Conservation (phyloP, 257 asterid species). For the Lavandula angustifolia region DNA sequence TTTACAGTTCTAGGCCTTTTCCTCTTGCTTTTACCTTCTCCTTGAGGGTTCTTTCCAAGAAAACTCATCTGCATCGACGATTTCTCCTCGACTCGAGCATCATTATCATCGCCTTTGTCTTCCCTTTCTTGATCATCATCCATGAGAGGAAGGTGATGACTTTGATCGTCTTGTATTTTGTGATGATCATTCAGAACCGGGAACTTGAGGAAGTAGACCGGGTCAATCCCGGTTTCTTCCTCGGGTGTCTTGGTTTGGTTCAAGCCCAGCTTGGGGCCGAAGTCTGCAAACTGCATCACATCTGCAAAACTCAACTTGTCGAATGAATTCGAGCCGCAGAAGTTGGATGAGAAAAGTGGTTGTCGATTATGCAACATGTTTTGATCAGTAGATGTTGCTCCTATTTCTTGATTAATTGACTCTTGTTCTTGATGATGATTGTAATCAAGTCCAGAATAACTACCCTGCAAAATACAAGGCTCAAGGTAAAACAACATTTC, state of each 20-base stretch:
- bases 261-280: constrained; percentile 64
- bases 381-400: constrained; percentile 38
- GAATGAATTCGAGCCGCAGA: constrained; percentile 50
- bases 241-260: constrained; percentile 50
- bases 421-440: constrained; percentile 33
- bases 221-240: constrained; percentile 65
- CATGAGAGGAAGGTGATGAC: constrained; percentile 33
- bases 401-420: constrained; percentile 34
- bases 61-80: constrained; percentile 41
- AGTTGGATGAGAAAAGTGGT: constrained; percentile 36
- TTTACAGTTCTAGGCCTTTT: constrained; percentile 68
- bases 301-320: constrained; percentile 86
- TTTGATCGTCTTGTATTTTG: constrained; percentile 42
- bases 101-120: constrained; percentile 23
- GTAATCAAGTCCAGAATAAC: constrained; percentile 42
- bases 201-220: constrained; percentile 73
- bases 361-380: constrained; percentile 49
- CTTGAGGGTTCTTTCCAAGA: constrained; percentile 33
- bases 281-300: constrained; percentile 89
- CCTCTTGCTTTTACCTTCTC: constrained; percentile 55
- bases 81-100: constrained; percentile 22
- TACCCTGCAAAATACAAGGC: constrained; percentile 49
- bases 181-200: constrained; percentile 61
- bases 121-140: constrained; percentile 35
- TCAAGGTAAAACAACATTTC: constrained; percentile 43